These are phyloP conservation scores for Phoenix roebelenii DNA, from an alignment of 176 grass and related monocot genomes.

Conservation along the genomic window DNA sequence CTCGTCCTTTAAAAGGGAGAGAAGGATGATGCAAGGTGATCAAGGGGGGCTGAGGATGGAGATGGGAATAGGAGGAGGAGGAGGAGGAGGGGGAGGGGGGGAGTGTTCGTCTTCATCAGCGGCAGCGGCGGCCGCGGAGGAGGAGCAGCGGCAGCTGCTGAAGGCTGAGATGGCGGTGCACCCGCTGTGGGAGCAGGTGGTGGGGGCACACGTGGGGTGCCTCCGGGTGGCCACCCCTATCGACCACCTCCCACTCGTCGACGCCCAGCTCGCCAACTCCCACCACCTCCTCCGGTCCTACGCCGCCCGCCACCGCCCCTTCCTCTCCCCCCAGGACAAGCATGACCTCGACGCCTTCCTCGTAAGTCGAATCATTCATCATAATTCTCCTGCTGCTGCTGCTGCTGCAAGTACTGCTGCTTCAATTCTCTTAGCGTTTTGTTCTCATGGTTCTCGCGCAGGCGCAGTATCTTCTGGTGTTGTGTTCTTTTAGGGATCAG, in stretches of 20 bases:
- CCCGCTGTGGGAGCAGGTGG: slow-evolving; percentile 95
- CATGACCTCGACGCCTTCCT: slow-evolving; percentile 97
- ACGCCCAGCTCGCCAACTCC: slow-evolving; percentile 81
- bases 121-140: slow-evolving; percentile 36
- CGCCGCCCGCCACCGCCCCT: slow-evolving; percentile 58
- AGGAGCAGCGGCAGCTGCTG: slow-evolving; percentile 71
- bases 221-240: slow-evolving; percentile 95
- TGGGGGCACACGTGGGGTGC: slow-evolving; percentile 83
- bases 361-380: slow-evolving; percentile 21
- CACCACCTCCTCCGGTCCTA: slow-evolving; percentile 79
- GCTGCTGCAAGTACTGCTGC: background rate
- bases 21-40: slow-evolving; percentile 47
- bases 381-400: background rate
- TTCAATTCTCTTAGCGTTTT: no score
- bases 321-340: slow-evolving; percentile 90
- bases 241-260: slow-evolving; percentile 92
- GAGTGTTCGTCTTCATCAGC: slow-evolving; percentile 48
- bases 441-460: slow-evolving; percentile 10
- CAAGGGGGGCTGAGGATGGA: slow-evolving; percentile 50
- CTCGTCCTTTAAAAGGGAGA: background rate
- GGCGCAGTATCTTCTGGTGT: slow-evolving; percentile 85
- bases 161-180: slow-evolving; percentile 98
- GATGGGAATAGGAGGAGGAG: slow-evolving; percentile 34
- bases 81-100: slow-evolving; percentile 18
- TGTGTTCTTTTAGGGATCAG: slow-evolving; percentile 98